Evolutionary conservation across 1,139 yeast genomes (phyloP), one percentile per base, ranked within the genome.

Genomic region (Candida dubliniensis): DNA sequence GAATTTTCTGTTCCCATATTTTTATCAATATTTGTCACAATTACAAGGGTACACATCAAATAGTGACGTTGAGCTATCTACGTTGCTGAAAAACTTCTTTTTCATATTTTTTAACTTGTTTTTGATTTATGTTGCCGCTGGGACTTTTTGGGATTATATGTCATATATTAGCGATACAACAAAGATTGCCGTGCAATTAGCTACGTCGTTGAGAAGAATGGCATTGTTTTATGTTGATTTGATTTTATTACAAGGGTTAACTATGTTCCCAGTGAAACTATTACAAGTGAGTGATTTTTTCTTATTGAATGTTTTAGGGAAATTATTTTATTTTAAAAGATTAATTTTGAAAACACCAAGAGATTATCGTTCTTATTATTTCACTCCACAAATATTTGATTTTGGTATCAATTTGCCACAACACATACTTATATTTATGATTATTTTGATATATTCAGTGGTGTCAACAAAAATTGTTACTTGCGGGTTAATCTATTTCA

Each of bases 161-260:
- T 86, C 87, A n/a, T 83, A 83, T 52, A 70, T 86, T 36, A 81
- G 87, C 55, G 93, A 86, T 53, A 84, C 93, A 0, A 82, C 88
- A 3, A 81, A 82, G 53, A 77, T 86, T 39, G 93, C 93, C 0
- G 79, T 79, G 45, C 89, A 84, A 54, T 61, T 86, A 46, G 93
- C 93, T 0, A 78, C 79, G 27, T 84, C 91, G 0, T 71, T 86
- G 43, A 79, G 84, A 54, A 84, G 83, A 39, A 71, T 84, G 48
- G 79, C 91, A 0, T 66, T 84, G 39, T 86, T 86, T 55, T 86
- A 86, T 59, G 89, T 84, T 45, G 89, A 85, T 60, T 74, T 85
- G 58, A 84, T 84, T 41, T 69, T 85, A 36, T 71, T 86, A 43
- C 93, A 86, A 66, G 93, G 93, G 2, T 66, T 86, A 46, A 93